phyloP scores from a whole-genome alignment of 2,329 filamentous ascomycete species.

The Zopfia rhizophila region DNA sequence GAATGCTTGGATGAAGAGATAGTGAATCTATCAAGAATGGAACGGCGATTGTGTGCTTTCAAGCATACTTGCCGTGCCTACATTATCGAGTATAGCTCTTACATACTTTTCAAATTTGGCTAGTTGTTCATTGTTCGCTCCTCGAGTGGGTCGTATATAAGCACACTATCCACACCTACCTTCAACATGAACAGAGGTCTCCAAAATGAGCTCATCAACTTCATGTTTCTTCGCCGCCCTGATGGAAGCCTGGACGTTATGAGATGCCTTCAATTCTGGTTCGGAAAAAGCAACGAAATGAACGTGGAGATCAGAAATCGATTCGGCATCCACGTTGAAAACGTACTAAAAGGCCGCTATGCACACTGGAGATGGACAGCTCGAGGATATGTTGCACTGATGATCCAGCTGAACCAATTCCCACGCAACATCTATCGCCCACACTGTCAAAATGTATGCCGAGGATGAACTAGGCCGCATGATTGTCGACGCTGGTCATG shows the following conservation, averaged over 20 bases:
- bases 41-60: too few relatives aligned
- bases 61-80: too few relatives aligned
- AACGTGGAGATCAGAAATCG: slow-evolving; percentile 17
- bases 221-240: slow-evolving; percentile 20
- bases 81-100: too few relatives aligned
- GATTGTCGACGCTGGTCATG: slow-evolving; percentile 17
- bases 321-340: slow-evolving; percentile 19
- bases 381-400: slow-evolving; percentile 35
- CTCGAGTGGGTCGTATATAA: too few relatives aligned
- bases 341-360: slow-evolving; percentile 13
- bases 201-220: slow-evolving; percentile 23
- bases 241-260: slow-evolving; percentile 20
- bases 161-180: not conserved
- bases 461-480: slow-evolving; percentile 32
- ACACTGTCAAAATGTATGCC: slow-evolving; percentile 41
- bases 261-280: slow-evolving; percentile 19
- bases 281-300: slow-evolving; percentile 17
- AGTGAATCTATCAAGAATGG: too few relatives aligned
- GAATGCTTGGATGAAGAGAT: too few relatives aligned
- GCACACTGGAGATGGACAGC: slow-evolving; percentile 17
- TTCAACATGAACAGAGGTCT: slow-evolving; percentile 18
- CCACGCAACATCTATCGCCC: slow-evolving; percentile 51
- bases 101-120: too few relatives aligned
- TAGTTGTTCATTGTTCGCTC: too few relatives aligned
- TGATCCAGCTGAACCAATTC: slow-evolving; percentile 54